Evolutionary conservation across 768 basidiomycete genomes (phyloP).

Genomic region (Amanita exitialis): DNA sequence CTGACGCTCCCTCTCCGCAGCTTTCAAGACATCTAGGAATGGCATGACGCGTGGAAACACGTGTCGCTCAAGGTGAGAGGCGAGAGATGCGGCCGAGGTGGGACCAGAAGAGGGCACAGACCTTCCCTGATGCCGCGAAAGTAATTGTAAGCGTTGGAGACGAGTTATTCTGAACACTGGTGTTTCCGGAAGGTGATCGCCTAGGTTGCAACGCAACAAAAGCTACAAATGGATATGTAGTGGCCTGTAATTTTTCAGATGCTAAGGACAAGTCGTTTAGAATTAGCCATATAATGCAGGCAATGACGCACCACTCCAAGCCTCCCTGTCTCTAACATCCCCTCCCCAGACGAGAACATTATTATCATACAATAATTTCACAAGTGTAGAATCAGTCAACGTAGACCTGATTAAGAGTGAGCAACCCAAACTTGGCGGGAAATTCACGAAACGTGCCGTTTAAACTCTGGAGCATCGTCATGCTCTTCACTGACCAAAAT

Average conservation of each 20-base stretch:
- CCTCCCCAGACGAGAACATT: slow-evolving; percentile 86
- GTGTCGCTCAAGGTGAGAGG: slow-evolving; percentile 55
- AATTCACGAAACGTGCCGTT: slow-evolving; percentile 41
- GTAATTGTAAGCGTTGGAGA: slow-evolving; percentile 59
- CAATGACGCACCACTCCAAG: slow-evolving; percentile 50
- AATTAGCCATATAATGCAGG: slow-evolving; percentile 4
- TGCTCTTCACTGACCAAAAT: slow-evolving; percentile 85
- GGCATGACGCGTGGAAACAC: slow-evolving; percentile 77
- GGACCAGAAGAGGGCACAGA: slow-evolving; percentile 29
- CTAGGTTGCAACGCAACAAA: slow-evolving; percentile 84
- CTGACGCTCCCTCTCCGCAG: slow-evolving; percentile 37
- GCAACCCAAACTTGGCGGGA: neutral
- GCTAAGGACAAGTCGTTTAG: slow-evolving; percentile 15
- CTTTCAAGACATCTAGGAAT: slow-evolving; percentile 55
- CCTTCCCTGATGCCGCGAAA: slow-evolving; percentile 79
- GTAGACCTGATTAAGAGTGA: slow-evolving; percentile 40
- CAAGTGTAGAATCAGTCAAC: slow-evolving; percentile 62
- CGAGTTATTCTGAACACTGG: slow-evolving; percentile 20
- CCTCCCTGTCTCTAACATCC: slow-evolving; percentile 74
- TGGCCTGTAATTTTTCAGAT: slow-evolving; percentile 70
- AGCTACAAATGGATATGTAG: slow-evolving; percentile 88
- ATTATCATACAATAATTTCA: slow-evolving; percentile 61
- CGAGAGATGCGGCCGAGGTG: slow-evolving; percentile 56
- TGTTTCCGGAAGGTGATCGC: slow-evolving; percentile 29
- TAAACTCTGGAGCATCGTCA: slow-evolving; percentile 82